phyloP scores from a whole-genome alignment of 768 basidiomycete genomes.

The Mycena capillaripes region DNA sequence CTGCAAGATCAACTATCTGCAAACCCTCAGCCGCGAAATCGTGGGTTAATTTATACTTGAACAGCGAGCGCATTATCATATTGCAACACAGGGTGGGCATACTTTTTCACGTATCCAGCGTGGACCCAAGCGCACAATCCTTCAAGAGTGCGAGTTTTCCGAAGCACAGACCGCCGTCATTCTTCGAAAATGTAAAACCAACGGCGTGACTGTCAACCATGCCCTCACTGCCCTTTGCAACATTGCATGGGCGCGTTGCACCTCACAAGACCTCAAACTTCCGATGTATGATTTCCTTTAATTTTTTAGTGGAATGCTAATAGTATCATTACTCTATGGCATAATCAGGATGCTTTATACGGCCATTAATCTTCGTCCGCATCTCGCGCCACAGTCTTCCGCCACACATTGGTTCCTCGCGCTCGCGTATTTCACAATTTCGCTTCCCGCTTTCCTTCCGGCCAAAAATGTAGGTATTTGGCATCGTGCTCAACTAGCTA shows the following conservation, averaged over 20 bases:
- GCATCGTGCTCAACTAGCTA: conserved; percentile 68
- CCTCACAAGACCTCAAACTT: conserved; percentile 42
- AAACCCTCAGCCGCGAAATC: conserved; percentile 60
- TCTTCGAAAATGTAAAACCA: conserved; percentile 68
- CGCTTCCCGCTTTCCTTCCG: conserved; percentile 73
- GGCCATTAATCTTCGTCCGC: conserved; percentile 73
- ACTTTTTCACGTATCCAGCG: conserved; percentile 57
- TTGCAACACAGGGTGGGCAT: conserved; percentile 66
- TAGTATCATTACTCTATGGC: neutral
- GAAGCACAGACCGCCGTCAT: conserved; percentile 56
- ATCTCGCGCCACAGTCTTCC: conserved; percentile 50
- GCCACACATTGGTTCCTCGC: conserved; percentile 74
- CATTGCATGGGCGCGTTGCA: conserved; percentile 63
- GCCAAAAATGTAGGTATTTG: conserved; percentile 62
- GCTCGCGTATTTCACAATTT: conserved; percentile 74
- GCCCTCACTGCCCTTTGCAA: conserved; percentile 72
- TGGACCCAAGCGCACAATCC: conserved; percentile 51
- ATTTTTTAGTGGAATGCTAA: neutral
- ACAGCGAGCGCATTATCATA: neutral
- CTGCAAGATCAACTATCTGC: conserved; percentile 62
- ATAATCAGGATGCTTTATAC: conserved; percentile 73
- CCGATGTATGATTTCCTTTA: conserved; percentile 36
- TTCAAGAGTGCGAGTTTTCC: conserved; percentile 46
- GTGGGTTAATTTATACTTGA: conserved; percentile 42
- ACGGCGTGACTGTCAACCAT: conserved; percentile 73